Conservation (phyloP, 2,329 filamentous ascomycete genomes). For the Cladosporium sp. region DNA sequence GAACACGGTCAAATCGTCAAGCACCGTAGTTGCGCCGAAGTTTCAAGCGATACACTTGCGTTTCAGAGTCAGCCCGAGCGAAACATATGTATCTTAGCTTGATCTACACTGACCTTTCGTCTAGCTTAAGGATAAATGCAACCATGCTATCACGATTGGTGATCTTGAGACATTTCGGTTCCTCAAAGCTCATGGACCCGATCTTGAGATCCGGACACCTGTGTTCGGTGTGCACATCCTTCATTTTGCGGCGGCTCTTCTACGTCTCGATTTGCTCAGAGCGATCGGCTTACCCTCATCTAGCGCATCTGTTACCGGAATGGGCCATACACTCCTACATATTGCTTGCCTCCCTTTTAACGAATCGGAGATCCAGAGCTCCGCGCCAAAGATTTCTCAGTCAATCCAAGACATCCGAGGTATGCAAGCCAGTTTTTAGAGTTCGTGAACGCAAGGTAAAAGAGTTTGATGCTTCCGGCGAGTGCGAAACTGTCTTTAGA, state of each 20-base stretch:
- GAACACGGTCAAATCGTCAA: too few species aligned
- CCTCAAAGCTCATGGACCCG: background rate
- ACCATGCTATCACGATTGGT: background rate
- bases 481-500: background rate
- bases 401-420: background rate
- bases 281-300: background rate
- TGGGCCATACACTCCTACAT: background rate
- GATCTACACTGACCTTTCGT: too few species aligned
- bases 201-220: background rate
- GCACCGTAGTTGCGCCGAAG: too few species aligned
- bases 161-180: background rate
- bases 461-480: background rate
- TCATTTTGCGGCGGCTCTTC: conserved; percentile 6
- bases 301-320: background rate
- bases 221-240: conserved; percentile 1
- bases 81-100: too few species aligned
- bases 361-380: background rate
- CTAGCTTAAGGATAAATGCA: too few species aligned
- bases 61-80: too few species aligned
- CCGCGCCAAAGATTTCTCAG: background rate
- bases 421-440: background rate
- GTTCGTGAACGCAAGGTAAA: background rate
- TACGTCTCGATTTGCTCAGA: background rate
- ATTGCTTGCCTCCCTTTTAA: background rate
- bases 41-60: too few species aligned